These are phyloP conservation scores for Cryptococcus maquisensis DNA, from an alignment of 1,284 basidiomycete genomes.

Conservation along the genomic window DNA sequence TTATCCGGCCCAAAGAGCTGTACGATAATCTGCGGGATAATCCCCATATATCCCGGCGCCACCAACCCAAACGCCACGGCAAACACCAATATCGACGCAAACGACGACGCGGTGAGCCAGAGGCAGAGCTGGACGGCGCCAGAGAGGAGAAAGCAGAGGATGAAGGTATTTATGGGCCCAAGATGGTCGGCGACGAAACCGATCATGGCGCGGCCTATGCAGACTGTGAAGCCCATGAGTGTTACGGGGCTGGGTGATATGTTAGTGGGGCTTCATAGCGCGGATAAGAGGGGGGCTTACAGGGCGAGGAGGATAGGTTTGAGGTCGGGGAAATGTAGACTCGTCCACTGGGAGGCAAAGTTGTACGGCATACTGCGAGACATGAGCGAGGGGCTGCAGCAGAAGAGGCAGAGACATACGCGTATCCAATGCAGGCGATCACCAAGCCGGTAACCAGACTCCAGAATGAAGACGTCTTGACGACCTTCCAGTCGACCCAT, in stretches of 20 bases:
- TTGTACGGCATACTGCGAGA: constrained; percentile 21
- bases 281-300: constrained; percentile 9
- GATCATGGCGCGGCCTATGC: constrained; percentile 23
- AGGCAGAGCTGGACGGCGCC: constrained; percentile 21
- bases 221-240: constrained; percentile 19
- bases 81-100: constrained; percentile 20
- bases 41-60: constrained; percentile 31
- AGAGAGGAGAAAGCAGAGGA: constrained; percentile 21
- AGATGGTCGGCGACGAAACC: constrained; percentile 25
- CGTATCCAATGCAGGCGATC: constrained; percentile 25
- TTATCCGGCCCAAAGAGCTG: constrained; percentile 31
- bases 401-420: constrained; percentile 11
- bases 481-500: constrained; percentile 22
- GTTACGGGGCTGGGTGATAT: constrained; percentile 16
- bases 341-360: constrained; percentile 23
- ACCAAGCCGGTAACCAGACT: constrained; percentile 26
- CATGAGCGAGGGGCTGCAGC: no score
- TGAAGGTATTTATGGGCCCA: constrained; percentile 27
- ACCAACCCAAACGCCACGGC: constrained; percentile 24
- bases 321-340: constrained; percentile 14
- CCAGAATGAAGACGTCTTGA: constrained; percentile 21
- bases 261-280: background rate
- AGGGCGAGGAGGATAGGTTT: constrained; percentile 15
- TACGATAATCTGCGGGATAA: constrained; percentile 35
- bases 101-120: constrained; percentile 28